Percentiles rank a stretch among this genome's conserved stretches.
These are phyloP conservation scores for Mallotus japonicus DNA, from an alignment of 441 rosid species.

Conservation along the genomic window DNA sequence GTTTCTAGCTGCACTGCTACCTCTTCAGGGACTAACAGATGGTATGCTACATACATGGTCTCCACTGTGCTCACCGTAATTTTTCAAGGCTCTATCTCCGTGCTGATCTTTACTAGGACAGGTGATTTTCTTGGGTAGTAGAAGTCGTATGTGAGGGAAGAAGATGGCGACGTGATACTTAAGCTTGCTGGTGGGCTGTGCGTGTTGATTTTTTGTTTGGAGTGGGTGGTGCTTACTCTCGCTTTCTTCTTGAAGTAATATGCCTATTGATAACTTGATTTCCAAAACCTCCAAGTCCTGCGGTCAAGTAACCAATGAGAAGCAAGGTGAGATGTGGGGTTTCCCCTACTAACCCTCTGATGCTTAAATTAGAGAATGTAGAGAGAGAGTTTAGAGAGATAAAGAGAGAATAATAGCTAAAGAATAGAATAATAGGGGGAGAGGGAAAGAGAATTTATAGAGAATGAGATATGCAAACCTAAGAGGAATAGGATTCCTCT, in stretches of 20 bases:
- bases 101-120: conserved; percentile 65
- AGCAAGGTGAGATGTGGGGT: too few relatives aligned
- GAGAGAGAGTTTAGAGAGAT: too few relatives aligned
- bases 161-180: conserved; percentile 66
- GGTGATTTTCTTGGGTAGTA: conserved; percentile 49
- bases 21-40: conserved; percentile 41
- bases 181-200: conserved; percentile 78
- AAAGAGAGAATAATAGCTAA: too few relatives aligned
- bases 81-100: conserved; percentile 83
- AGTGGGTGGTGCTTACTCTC: conserved; percentile 77
- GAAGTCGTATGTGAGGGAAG: conserved; percentile 69
- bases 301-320: too few relatives aligned
- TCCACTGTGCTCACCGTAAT: conserved; percentile 72
- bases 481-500: too few relatives aligned
- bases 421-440: too few relatives aligned
- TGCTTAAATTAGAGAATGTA: too few relatives aligned
- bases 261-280: too few relatives aligned
- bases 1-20: conserved; percentile 72
- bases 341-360: too few relatives aligned
- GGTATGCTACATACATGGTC: conserved; percentile 85
- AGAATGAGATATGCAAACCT: too few relatives aligned
- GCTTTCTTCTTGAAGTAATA: conserved; percentile 80
- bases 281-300: too few relatives aligned
- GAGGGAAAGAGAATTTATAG: too few relatives aligned
- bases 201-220: conserved; percentile 64